These are phyloP conservation scores for Rhytidiadelphus loreus DNA, from an alignment of 225 moss, liverwort and hornwort species.

Conservation along the genomic window DNA sequence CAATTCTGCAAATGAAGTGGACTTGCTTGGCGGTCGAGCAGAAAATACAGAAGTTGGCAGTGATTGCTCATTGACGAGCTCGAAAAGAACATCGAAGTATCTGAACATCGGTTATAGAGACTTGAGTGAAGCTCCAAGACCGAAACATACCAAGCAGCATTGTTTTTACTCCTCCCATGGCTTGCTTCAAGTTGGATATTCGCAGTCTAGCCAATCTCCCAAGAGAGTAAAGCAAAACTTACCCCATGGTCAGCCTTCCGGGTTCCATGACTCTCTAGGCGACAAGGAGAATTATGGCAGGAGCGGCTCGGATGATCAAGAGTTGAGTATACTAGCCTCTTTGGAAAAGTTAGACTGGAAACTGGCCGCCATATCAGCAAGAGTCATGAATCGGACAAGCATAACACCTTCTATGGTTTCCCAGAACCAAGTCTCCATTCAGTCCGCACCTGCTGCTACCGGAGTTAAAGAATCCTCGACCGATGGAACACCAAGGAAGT, in stretches of 20 bases:
- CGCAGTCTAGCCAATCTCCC: constrained; percentile 17
- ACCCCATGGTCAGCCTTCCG: neutral
- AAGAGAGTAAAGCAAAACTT: constrained; percentile 2
- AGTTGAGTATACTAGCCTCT: constrained; percentile 74
- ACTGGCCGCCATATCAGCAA: constrained; percentile 56
- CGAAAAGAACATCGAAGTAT: constrained; percentile 35
- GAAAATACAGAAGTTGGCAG: constrained; percentile 3
- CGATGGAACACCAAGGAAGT: constrained; percentile 24
- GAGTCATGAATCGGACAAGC: constrained; percentile 32
- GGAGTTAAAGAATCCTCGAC: constrained; percentile 1
- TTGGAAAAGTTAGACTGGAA: constrained; percentile 81
- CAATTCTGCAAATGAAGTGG: neutral
- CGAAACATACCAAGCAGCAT: constrained; percentile 29
- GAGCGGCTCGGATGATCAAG: constrained; percentile 48
- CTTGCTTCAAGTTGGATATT: constrained; percentile 32
- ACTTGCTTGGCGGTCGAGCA: neutral
- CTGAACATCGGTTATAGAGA: constrained; percentile 36
- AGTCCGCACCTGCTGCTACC: constrained; percentile 69
- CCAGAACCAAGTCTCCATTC: constrained; percentile 53
- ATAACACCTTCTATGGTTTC: constrained; percentile 42
- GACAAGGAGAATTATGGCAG: constrained; percentile 47
- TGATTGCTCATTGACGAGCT: constrained; percentile 32
- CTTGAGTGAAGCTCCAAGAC: constrained; percentile 23
- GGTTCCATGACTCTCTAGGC: constrained; percentile 13
- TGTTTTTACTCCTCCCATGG: constrained; percentile 40